phyloP scores from a whole-genome alignment of 2,329 filamentous ascomycete species.

The Stagonosporopsis chrysanthemi region DNA sequence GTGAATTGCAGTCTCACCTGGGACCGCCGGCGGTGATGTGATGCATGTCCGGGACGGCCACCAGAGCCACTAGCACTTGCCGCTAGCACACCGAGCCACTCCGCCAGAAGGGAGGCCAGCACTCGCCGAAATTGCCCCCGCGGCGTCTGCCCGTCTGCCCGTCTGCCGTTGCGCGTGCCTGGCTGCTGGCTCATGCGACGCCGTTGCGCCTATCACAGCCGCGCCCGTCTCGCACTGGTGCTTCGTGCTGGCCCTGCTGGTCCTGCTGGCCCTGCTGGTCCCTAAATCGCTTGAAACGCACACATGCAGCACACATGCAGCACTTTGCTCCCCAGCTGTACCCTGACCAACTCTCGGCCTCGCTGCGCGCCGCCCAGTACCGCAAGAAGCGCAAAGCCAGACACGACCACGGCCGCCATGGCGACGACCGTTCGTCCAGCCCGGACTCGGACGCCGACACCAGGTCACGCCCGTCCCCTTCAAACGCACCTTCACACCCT shows the following conservation, averaged over 20 bases:
- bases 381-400: constrained; percentile 32
- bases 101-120: no score
- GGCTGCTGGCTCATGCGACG: constrained; percentile 4
- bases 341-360: constrained; percentile 37
- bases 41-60: no score
- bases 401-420: constrained; percentile 19
- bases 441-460: neutral
- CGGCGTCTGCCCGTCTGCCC: neutral
- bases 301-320: constrained; percentile 34
- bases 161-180: constrained; percentile 4
- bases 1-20: constrained; percentile 13
- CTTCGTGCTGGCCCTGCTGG: no score
- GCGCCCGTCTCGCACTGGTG: neutral
- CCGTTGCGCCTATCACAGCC: constrained; percentile 4
- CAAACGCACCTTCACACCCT: constrained; percentile 26
- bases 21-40: constrained; percentile 1
- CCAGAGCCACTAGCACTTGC: no score
- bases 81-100: no score
- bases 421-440: neutral
- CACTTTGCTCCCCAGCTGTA: constrained; percentile 44
- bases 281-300: no score
- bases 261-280: no score
- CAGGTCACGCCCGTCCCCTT: neutral
- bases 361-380: constrained; percentile 46
- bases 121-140: neutral